Evolutionary conservation across 305 asterid species (phyloP), one percentile per base, ranked within the genome.

Genomic region (Solanum hybrid): DNA sequence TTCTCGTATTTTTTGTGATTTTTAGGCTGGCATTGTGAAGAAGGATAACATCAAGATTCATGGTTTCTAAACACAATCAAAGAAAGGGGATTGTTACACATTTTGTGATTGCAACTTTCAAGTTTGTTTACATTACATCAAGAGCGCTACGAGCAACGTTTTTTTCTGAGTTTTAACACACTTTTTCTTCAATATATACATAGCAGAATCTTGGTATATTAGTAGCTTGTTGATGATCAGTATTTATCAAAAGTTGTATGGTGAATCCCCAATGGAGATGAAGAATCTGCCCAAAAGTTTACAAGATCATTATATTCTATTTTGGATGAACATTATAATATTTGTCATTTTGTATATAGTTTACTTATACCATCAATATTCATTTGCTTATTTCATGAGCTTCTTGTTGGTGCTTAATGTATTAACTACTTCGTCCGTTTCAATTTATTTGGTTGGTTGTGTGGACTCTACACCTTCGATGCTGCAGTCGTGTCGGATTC

Each of bases 1-100:
- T 36, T 69, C 9, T 32, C 26, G 7, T 22, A 36, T 35, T 24
- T 27, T 31, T 8, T 37, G 69, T 88, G 56, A 77, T 86, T 35
- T 36, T n/a, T 87, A 96, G 98, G 97, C 98, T 66, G 97, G 97
- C 89, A 93, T 96, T 90, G 98, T 96, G 94, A 97, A 96, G 96
- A 97, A 97, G 93, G 99, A 97, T 10, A 92, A 90, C 91, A 97
- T 97, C 93, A 97, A 97, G 95, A 93, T 97, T 40, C 99, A 97
- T 93, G 98, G 99, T 92, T 97, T 97, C 91, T 97, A 91, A 92
- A n/a, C n/a, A 91, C 89, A 89, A 56, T 80, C 87, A 64, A 87
- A 87, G 75, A 35, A 29, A 27, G 75, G 87, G 87, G 87, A 51
- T 84, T 45, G 71, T 27, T 42, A 0, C 10, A 80, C 26, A 76